Evolutionary conservation across 345 rosid genomes (phyloP).

Genomic region (Euphorbia tirucalli): DNA sequence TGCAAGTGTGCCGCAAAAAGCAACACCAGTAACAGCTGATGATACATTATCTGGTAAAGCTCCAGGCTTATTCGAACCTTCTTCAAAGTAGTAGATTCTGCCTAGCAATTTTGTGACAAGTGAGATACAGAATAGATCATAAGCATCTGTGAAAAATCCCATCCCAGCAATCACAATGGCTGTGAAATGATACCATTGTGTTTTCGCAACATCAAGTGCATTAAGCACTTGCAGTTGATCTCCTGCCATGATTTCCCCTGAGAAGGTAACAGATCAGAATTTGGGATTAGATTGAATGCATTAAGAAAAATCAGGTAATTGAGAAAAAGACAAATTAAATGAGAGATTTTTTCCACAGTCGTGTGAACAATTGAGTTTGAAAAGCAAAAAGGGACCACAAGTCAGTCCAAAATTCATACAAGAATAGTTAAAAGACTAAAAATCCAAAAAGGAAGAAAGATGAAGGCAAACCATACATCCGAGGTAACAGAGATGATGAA

Average conservation of each 20-base stretch:
- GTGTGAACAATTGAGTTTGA: too few species aligned
- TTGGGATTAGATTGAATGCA: too few species aligned
- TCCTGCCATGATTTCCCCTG: conserved; percentile 37
- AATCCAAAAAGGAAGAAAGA: not conserved
- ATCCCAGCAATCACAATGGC: conserved; percentile 71
- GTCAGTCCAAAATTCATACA: too few species aligned
- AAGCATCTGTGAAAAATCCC: conserved; percentile 86
- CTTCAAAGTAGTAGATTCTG: conserved; percentile 54
- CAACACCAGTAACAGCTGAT: conserved; percentile 72
- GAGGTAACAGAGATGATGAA: too few species aligned
- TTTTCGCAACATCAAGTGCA: conserved; percentile 60
- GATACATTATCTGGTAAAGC: conserved; percentile 50
- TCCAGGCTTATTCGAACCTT: conserved; percentile 51
- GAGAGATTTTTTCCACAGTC: too few species aligned
- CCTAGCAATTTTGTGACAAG: conserved; percentile 71
- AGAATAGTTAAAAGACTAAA: not conserved
- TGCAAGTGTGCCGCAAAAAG: conserved; percentile 63
- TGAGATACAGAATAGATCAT: conserved; percentile 77
- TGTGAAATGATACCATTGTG: too few species aligned
- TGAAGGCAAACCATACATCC: not conserved
- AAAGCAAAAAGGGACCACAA: too few species aligned
- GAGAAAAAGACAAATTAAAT: too few species aligned
- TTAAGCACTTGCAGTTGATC: conserved; percentile 45
- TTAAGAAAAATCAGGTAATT: not conserved
- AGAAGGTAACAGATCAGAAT: too few species aligned